phyloP scores from a whole-genome alignment of 2,329 filamentous ascomycete genomes.

The Paracoccidioides lutzii region DNA sequence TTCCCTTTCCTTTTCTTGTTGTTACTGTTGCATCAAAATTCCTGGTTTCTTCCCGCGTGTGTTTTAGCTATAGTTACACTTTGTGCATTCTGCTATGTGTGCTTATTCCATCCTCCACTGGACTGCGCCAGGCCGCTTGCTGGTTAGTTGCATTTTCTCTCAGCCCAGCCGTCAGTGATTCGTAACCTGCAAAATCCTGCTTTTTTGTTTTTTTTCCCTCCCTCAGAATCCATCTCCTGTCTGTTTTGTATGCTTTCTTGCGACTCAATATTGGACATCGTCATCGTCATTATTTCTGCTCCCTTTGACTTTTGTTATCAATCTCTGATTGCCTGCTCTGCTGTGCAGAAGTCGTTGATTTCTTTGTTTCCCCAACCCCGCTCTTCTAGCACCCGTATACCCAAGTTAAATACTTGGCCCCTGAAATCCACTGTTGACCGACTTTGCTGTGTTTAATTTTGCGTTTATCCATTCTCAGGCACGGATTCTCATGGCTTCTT shows the following conservation, averaged over 20 bases:
- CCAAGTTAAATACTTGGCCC: not conserved
- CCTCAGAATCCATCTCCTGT: not conserved
- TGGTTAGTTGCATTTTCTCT: not conserved
- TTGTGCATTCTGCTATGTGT: not conserved
- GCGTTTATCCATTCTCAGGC: not conserved
- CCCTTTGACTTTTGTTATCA: not conserved
- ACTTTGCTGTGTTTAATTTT: not conserved
- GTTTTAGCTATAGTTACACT: not conserved
- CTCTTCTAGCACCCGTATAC: not conserved
- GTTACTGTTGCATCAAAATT: not conserved
- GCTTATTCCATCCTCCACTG: not conserved
- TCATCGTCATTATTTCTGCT: not conserved
- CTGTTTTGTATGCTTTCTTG: not conserved
- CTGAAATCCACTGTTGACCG: not conserved
- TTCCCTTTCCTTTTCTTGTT: not conserved
- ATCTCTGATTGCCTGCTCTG: not conserved
- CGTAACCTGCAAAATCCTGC: not conserved
- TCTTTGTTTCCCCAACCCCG: not conserved
- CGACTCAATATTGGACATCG: not conserved
- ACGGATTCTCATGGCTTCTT: slow-evolving; percentile 21
- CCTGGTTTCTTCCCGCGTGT: not conserved
- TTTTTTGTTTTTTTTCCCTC: not conserved
- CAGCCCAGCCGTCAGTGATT: not conserved
- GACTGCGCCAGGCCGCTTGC: not conserved
- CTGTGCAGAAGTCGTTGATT: too few relatives aligned